Conservation (phyloP, 1,284 basidiomycete species). For the Moesziomyces aphidis region DNA sequence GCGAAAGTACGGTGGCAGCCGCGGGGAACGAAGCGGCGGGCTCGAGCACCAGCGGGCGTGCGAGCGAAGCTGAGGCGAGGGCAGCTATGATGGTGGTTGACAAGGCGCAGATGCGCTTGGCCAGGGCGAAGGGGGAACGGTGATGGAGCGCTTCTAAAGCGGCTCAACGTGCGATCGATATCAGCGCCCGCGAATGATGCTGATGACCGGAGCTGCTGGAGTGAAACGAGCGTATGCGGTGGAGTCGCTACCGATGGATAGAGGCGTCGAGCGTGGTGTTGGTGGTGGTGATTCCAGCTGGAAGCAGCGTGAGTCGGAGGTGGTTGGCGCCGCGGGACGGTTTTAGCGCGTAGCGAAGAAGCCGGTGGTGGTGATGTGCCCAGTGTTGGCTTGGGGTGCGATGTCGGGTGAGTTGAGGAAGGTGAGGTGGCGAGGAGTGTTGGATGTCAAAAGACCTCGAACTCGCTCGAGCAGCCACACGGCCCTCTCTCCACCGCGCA, state of each 20-base stretch:
- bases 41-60: slow-evolving; percentile 32
- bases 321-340: too few relatives aligned
- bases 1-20: slow-evolving; percentile 11
- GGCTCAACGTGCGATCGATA: background rate
- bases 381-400: too few relatives aligned
- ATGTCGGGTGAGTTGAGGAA: too few relatives aligned
- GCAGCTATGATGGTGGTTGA: slow-evolving; percentile 20
- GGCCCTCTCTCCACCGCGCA: too few relatives aligned
- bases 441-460: too few relatives aligned
- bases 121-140: background rate
- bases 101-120: slow-evolving; percentile 7
- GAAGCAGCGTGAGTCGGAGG: too few relatives aligned
- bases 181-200: background rate
- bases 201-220: background rate
- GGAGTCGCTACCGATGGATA: background rate
- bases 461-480: too few relatives aligned
- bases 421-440: too few relatives aligned
- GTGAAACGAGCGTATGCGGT: background rate
- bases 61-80: slow-evolving; percentile 4
- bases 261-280: too few relatives aligned
- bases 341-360: too few relatives aligned
- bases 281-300: too few relatives aligned
- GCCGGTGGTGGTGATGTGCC: too few relatives aligned
- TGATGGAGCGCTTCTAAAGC: slow-evolving; percentile 3
- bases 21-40: slow-evolving; percentile 23